Evolutionary conservation across 768 basidiomycete species (phyloP), one percentile per base, ranked within the genome.

Genomic region (Gymnopilus junonius): DNA sequence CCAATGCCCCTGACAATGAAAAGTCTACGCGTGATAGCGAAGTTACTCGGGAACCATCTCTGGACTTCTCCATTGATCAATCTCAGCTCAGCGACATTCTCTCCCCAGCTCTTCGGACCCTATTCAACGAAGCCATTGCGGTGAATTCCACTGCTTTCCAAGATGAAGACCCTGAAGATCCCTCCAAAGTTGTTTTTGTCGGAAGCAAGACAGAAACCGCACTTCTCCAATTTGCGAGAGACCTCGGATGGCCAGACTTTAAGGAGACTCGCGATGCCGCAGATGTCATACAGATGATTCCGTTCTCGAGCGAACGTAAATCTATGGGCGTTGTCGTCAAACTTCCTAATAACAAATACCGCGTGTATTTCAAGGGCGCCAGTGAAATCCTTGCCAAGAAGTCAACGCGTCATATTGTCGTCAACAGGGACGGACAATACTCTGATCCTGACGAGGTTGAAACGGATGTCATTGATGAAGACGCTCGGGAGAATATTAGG

Each of bases 171-270:
- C 57, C 50, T 17, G 32, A 34, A 17, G 31, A 32, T 8, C 39
- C 7, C 4, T 46, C 39, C 34, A 64, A 64, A 39, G 55, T 34
- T 11, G 75, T 84, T 23, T 95, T 98, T 71, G 82, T 97, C 51
- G 97, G 97, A 11, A 92, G 87, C 80, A 99, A 99, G 83, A 99
- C 97, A 1, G 97, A 98, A 79, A 94, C 92, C 1, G 95, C 96
- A 1, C 82, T 99, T 17, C 81, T 99, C 15, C 83, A 87, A 67
- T 94, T 98, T 65, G 92, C 92, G 12, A 88, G 91, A 78, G 88
- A 91, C 32, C 86, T 91, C 42, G 79, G 82, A 14, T 99, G 95
- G 95, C 75, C 78, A 7, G 79, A 87, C 62, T 95, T 93, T 80
- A 85, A 79, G 73, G 70, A 82, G 55, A 87, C 84, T 2, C 84